These are phyloP conservation scores for Amauroascus niger DNA, from an alignment of 2,329 filamentous ascomycete species.

Conservation along the genomic window DNA sequence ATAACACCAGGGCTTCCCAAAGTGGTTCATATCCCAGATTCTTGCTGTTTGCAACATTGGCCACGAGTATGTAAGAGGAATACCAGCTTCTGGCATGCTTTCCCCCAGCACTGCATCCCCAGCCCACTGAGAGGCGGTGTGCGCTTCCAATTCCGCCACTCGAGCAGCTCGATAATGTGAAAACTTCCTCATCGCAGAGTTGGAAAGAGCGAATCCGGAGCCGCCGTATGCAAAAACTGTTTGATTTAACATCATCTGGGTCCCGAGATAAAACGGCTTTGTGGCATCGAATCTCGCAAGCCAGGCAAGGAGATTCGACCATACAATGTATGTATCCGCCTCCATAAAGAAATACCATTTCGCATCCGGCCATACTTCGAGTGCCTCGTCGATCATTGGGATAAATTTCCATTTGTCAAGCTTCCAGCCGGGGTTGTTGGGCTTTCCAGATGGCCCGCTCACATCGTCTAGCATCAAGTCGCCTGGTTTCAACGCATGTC, in stretches of 20 bases:
- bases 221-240: slow-evolving; percentile 47
- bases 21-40: slow-evolving; percentile 37
- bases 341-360: slow-evolving; percentile 54
- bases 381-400: slow-evolving; percentile 45
- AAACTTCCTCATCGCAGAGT: slow-evolving; percentile 39
- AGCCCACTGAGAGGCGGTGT: slow-evolving; percentile 41
- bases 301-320: slow-evolving; percentile 46
- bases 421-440: slow-evolving; percentile 43
- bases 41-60: slow-evolving; percentile 39
- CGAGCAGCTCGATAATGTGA: slow-evolving; percentile 37
- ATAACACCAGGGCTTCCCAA: slow-evolving; percentile 43
- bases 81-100: slow-evolving; percentile 38
- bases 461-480: slow-evolving; percentile 26
- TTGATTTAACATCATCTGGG: slow-evolving; percentile 44
- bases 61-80: slow-evolving; percentile 40
- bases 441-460: slow-evolving; percentile 33
- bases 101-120: slow-evolving; percentile 45
- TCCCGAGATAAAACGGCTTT: slow-evolving; percentile 45
- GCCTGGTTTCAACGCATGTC: slow-evolving; percentile 32
- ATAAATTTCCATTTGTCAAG: slow-evolving; percentile 52
- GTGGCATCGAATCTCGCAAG: slow-evolving; percentile 42
- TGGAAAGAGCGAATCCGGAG: slow-evolving; percentile 45
- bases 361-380: slow-evolving; percentile 37
- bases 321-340: slow-evolving; percentile 49
- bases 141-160: slow-evolving; percentile 37